Evolutionary conservation across 768 basidiomycete genomes (phyloP).

Genomic region (Trametes punicea): DNA sequence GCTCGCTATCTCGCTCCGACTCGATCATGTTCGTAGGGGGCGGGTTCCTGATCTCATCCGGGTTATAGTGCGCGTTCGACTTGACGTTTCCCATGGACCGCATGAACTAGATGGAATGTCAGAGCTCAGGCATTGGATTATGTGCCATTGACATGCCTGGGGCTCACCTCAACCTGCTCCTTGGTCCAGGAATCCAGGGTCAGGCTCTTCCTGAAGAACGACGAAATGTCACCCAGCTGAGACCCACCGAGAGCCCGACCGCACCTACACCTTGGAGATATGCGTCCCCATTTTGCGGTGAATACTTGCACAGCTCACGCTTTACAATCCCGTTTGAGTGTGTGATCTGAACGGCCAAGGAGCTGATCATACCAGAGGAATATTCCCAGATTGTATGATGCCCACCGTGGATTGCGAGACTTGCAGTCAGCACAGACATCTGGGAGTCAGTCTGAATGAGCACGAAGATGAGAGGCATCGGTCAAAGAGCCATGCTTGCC

Average conservation of each 20-base stretch:
- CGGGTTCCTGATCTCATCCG: slow-evolving; percentile 77
- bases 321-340: slow-evolving; percentile 27
- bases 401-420: slow-evolving; percentile 84
- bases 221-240: neutral
- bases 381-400: slow-evolving; percentile 83
- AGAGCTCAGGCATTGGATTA: neutral
- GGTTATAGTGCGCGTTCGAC: slow-evolving; percentile 78
- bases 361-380: slow-evolving; percentile 65
- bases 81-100: slow-evolving; percentile 75
- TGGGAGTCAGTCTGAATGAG: slow-evolving; percentile 29
- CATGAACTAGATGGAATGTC: slow-evolving; percentile 54
- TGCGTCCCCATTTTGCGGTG: slow-evolving; percentile 96
- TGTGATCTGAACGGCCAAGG: neutral
- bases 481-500: slow-evolving; percentile 41
- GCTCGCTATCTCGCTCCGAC: slow-evolving; percentile 79
- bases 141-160: slow-evolving; percentile 12
- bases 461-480: neutral
- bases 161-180: slow-evolving; percentile 80
- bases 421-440: slow-evolving; percentile 93
- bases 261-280: slow-evolving; percentile 85
- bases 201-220: slow-evolving; percentile 69
- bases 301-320: slow-evolving; percentile 84
- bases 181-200: slow-evolving; percentile 86
- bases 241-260: neutral
- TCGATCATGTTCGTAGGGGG: slow-evolving; percentile 80